Evolutionary conservation across 2,329 filamentous ascomycete genomes (phyloP).

Genomic region (Aspergillus clavatus): DNA sequence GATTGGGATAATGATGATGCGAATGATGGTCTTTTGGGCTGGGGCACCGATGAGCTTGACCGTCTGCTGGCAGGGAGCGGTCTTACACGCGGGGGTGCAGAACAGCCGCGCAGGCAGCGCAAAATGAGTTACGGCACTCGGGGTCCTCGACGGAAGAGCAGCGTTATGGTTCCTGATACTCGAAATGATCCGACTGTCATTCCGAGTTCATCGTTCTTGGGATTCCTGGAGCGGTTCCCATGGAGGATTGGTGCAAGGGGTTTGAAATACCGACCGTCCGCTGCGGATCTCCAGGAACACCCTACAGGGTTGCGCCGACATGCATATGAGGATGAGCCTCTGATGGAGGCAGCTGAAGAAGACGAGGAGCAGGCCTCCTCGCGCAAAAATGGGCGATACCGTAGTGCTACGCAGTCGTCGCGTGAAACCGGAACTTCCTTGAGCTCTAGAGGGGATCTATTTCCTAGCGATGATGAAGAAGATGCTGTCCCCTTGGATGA

Average conservation of each 20-base stretch:
- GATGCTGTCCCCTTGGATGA: slow-evolving; percentile 91
- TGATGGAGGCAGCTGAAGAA: slow-evolving; percentile 61
- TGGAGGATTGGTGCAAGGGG: slow-evolving; percentile 76
- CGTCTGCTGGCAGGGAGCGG: slow-evolving; percentile 68
- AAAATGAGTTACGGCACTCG: slow-evolving; percentile 88
- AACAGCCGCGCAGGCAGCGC: slow-evolving; percentile 67
- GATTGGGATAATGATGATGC: slow-evolving; percentile 75
- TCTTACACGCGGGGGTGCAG: slow-evolving; percentile 35
- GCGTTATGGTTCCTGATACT: slow-evolving; percentile 46
- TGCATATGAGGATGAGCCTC: slow-evolving; percentile 61
- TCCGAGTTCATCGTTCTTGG: slow-evolving; percentile 76
- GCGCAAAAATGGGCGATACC: slow-evolving; percentile 40
- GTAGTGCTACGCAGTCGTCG: slow-evolving; percentile 75
- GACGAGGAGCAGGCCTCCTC: slow-evolving; percentile 22
- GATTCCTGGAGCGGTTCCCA: slow-evolving; percentile 76
- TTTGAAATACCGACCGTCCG: slow-evolving; percentile 82
- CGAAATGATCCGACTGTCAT: slow-evolving; percentile 77
- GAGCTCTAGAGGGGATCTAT: slow-evolving; percentile 82
- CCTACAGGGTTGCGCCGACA: slow-evolving; percentile 53
- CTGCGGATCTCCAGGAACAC: slow-evolving; percentile 84
- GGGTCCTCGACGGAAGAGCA: slow-evolving; percentile 55
- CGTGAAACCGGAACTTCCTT: slow-evolving; percentile 79
- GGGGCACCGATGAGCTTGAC: slow-evolving; percentile 83
- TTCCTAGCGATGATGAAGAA: slow-evolving; percentile 88
- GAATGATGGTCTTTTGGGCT: slow-evolving; percentile 62